phyloP scores from a whole-genome alignment of 805 yeast genomes.

The Nematodospora valgi region DNA sequence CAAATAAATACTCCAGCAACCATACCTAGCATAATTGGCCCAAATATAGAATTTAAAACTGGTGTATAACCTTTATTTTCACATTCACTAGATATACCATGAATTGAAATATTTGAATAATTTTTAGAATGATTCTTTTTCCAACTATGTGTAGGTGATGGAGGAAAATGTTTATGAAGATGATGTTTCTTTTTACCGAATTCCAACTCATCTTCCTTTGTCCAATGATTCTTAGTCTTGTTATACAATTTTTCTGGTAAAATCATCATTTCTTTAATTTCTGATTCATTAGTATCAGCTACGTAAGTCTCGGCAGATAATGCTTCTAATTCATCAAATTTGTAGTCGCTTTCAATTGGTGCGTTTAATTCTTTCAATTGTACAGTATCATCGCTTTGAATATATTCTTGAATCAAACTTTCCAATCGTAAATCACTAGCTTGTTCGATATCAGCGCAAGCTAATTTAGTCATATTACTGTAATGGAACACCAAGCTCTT shows the following conservation, averaged over 20 bases:
- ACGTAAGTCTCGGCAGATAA: constrained; percentile 8
- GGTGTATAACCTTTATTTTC: constrained; percentile 6
- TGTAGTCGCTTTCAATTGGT: constrained; percentile 8
- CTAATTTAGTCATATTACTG: constrained; percentile 52
- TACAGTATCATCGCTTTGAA: constrained; percentile 8
- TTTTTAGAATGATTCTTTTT: constrained; percentile 4
- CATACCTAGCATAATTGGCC: constrained; percentile 3
- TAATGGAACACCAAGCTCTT: constrained; percentile 55
- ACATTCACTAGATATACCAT: constrained; percentile 7
- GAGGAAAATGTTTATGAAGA: neutral
- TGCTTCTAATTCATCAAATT: constrained; percentile 10
- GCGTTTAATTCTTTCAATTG: constrained; percentile 9
- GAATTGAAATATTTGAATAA: constrained; percentile 7
- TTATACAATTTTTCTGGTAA: constrained; percentile 3
- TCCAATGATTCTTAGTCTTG: constrained; percentile 1
- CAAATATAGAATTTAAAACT: neutral
- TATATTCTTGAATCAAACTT: constrained; percentile 16
- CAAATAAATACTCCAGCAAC: constrained; percentile 5
- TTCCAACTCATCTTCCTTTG: constrained; percentile 1
- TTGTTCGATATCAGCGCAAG: constrained; percentile 57
- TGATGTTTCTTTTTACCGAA: constrained; percentile 2
- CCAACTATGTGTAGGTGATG: too few relatives aligned
- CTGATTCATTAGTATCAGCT: constrained; percentile 2
- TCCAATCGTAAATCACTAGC: constrained; percentile 17
- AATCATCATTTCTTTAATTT: neutral